Conservation (phyloP, 2,329 filamentous ascomycete genomes). For the Calonectria montana region DNA sequence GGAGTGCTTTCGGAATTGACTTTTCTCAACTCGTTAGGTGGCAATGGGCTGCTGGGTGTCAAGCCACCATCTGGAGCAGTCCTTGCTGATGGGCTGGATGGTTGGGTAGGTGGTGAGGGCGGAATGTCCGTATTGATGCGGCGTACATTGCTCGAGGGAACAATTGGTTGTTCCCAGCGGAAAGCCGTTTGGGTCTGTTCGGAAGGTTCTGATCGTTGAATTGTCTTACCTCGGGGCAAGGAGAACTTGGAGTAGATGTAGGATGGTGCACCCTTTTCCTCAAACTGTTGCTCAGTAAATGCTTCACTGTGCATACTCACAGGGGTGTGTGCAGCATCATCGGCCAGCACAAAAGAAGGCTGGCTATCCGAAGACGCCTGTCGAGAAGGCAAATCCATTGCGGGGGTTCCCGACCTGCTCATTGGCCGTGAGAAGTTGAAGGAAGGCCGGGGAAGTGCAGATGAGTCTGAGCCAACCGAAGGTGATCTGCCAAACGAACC, state of each 20-base stretch:
- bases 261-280: constrained; percentile 70
- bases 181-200: constrained; percentile 66
- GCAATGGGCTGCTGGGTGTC: constrained; percentile 44
- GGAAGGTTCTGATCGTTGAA: constrained; percentile 75
- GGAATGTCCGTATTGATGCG: constrained; percentile 60
- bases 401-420: constrained; percentile 76
- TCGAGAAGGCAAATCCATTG: constrained; percentile 67
- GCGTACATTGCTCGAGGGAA: constrained; percentile 55
- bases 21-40: constrained; percentile 63
- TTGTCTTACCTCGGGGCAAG: constrained; percentile 82
- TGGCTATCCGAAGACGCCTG: constrained; percentile 77
- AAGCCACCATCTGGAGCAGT: constrained; percentile 52
- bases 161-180: constrained; percentile 70
- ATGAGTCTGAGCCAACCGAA: constrained; percentile 86
- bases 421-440: constrained; percentile 96
- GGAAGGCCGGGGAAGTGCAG: constrained; percentile 76
- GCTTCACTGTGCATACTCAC: constrained; percentile 79
- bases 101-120: constrained; percentile 71
- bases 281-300: constrained; percentile 65
- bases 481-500: constrained; percentile 79
- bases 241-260: constrained; percentile 90
- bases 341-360: constrained; percentile 70
- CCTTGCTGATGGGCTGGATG: constrained; percentile 65
- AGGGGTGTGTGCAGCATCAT: constrained; percentile 76
- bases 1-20: constrained; percentile 58